Evolutionary conservation across 495 filamentous ascomycete species (phyloP), one percentile per base, ranked within the genome.

Genomic region (Rostrohypoxylon terebratum): DNA sequence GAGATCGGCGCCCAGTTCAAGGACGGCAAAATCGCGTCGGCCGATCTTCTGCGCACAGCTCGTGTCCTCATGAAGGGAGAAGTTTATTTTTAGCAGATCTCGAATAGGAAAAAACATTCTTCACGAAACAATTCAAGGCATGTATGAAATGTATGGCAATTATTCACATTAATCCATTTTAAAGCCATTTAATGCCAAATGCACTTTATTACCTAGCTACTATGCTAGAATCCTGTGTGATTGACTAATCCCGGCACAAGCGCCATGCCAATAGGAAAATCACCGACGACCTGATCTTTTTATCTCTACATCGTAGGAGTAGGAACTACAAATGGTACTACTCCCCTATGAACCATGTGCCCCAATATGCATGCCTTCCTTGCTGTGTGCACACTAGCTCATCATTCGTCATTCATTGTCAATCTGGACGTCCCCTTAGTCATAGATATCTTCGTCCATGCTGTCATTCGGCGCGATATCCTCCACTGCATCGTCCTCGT

Each of bases 361-460:
- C 14, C 13, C 45, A 23, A 48, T 62, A 7, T 62, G 50, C 42
- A 44, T 50, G 23, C 14, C 5, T 13, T 62, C 1, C 25, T 36
- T 14, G 10, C 25, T 31, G 48, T 40, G 18, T 45, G 40, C 31
- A 50, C 6, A 36, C 14, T 51, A 42, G 4, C 47, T 66, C 61
- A 36, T 71, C 13, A 71, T 45, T 62, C 58, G 55, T 63, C 18
- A 16, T 4, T 66, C 55, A 16, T 60, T 10, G 18, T 53, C 57
- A 60, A 60, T 45, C 31, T 67, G 23, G 21, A 31, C 16, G 34
- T 31, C 51, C 16, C 36, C 42, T 76, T 82, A 80, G 60, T 91
- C 88, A 80, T 94, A 94, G 34, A 94, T 86, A 63, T 88, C 86
- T 71, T 88, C 86, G 77, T 94, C 92, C 90, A 93, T 92, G 65